phyloP scores from a whole-genome alignment of 768 basidiomycete species.

The Calocera viscosa region DNA sequence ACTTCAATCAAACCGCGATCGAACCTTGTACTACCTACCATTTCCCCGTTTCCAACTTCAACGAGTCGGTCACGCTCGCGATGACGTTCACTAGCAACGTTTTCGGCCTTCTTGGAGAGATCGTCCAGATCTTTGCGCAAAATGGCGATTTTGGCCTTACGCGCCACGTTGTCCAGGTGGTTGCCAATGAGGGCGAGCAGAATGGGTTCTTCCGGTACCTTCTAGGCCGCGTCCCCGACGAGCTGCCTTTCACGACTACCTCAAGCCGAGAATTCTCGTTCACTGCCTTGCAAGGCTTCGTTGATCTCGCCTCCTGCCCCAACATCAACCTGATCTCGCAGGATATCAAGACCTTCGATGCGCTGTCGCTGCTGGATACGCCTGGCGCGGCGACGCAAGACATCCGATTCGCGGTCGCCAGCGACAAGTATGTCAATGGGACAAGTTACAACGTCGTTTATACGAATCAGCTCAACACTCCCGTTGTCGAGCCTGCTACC shows the following conservation, averaged over 20 bases:
- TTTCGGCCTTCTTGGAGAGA: neutral
- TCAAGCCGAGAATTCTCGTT: neutral
- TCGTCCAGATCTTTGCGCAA: slow-evolving; percentile 13
- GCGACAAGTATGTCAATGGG: neutral
- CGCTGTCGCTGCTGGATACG: neutral
- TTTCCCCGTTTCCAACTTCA: slow-evolving; percentile 12
- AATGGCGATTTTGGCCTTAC: slow-evolving; percentile 8
- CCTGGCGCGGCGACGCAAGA: neutral
- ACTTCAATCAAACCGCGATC: slow-evolving; percentile 6
- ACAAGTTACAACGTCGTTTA: neutral
- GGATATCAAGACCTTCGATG: neutral
- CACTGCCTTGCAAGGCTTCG: slow-evolving; percentile 3
- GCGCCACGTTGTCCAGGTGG: slow-evolving; percentile 7
- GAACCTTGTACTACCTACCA: slow-evolving; percentile 7
- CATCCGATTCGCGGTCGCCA: neutral
- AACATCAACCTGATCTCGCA: neutral
- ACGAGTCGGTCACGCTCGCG: slow-evolving; percentile 11
- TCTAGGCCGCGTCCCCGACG: neutral
- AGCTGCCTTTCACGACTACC: neutral
- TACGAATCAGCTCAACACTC: neutral
- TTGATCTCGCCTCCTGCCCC: neutral
- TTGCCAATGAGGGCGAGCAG: slow-evolving; percentile 13
- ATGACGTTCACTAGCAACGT: slow-evolving; percentile 13
- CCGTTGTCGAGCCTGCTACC: neutral
- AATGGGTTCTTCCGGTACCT: slow-evolving; percentile 12